Evolutionary conservation across 306 rosid genomes (phyloP), one percentile per base, ranked within the genome.

Genomic region (Luffa aegyptiaca): DNA sequence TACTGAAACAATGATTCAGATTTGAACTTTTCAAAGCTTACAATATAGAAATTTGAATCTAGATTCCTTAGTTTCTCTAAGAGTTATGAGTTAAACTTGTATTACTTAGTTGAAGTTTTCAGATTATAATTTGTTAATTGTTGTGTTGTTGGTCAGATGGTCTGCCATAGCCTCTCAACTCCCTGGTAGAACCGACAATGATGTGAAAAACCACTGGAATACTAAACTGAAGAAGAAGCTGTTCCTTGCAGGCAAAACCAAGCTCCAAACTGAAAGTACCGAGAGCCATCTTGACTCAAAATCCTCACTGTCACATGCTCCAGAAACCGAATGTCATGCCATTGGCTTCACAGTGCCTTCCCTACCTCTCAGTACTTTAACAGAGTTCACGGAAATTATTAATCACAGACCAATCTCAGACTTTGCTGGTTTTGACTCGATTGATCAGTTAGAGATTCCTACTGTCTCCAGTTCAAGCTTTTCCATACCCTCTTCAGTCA

Each of bases 141-240:
- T 37, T 65, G 45, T 65, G 74, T 37, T 69, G 48, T 74, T 81
- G 56, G 81, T 61, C 75, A 92, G 98, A 83, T 93, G 98, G 98
- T 93, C 97, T 51, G 74, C 83, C 62, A 92, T 93, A 82, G 97
- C 98, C 26, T 85, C 98, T 68, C 83, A 85, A 45, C 90, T 93
- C 73, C 87, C 90, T 56, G 91, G 98, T 33, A 92, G 97, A 86
- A 92, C 98, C 68, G 98, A 93, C 86, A 93, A 93, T 77, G 98
- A 92, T 84, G 90, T 93, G 83, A 93, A 93, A 81, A 93, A 93
- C 84, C 71, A 93, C 63, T 93, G 98, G 98, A 93, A 93, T 86
- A 89, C 98, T 51, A 92, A 86, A 78, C 78, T 93, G 16, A 93
- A 92, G 91, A 93, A 91, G 89, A 91, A 88, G 84, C 75, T 88